Conservation (phyloP, 495 filamentous ascomycete species). For the Talaromyces ruber region DNA sequence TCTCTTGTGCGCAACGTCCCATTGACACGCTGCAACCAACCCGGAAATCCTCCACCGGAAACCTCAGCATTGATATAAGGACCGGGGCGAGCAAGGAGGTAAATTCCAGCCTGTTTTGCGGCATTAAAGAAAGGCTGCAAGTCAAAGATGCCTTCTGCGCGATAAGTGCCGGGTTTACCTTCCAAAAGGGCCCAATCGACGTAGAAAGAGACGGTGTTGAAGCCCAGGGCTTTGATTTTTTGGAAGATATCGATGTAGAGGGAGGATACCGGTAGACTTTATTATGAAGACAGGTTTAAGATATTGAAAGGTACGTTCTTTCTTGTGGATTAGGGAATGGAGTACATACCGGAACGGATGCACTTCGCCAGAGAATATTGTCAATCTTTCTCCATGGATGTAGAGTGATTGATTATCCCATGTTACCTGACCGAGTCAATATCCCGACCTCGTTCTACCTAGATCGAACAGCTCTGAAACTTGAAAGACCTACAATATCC, state of each 20-base stretch:
- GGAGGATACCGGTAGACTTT: conserved; percentile 57
- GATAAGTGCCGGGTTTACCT: conserved; percentile 59
- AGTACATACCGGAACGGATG: conserved; percentile 52
- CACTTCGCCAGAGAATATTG: conserved; percentile 67
- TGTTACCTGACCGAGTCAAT: conserved; percentile 36
- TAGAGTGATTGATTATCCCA: conserved; percentile 72
- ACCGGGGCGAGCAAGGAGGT: conserved; percentile 65
- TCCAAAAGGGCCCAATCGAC: conserved; percentile 74
- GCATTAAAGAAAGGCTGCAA: conserved; percentile 66
- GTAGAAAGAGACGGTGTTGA: conserved; percentile 71
- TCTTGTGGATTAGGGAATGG: neutral
- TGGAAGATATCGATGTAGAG: conserved; percentile 71
- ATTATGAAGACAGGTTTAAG: neutral
- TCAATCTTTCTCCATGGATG: conserved; percentile 59
- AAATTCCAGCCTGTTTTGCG: conserved; percentile 59
- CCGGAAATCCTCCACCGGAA: conserved; percentile 55
- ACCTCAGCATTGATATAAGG: conserved; percentile 63
- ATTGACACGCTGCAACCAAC: conserved; percentile 57
- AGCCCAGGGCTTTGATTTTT: conserved; percentile 70
- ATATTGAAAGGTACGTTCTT: neutral
- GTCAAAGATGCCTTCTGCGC: conserved; percentile 60
- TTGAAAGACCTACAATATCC: conserved; percentile 11
- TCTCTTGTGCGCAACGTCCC: conserved; percentile 51
- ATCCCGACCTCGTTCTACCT: neutral
- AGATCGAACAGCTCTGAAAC: neutral